A percentile compares a stretch with the other conserved stretches of the same genome.
phyloP scores from a whole-genome alignment of 2,329 filamentous ascomycete genomes.

The Fusarium sambucinum region DNA sequence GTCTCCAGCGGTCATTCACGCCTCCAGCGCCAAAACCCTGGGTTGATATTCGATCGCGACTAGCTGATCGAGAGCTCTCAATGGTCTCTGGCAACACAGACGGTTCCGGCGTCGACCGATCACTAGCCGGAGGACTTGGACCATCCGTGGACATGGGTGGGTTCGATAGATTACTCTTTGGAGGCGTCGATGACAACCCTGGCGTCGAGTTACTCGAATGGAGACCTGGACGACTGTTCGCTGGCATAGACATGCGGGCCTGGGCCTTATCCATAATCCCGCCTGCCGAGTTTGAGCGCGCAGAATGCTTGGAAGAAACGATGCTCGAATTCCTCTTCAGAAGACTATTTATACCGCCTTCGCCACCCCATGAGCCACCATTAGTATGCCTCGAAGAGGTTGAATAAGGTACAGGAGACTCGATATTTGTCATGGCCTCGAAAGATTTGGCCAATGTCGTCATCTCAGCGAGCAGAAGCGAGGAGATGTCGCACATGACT shows the following conservation, averaged over 20 bases:
- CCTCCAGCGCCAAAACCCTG: conserved; percentile 79
- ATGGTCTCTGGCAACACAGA: conserved; percentile 54
- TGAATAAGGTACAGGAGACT: conserved; percentile 74
- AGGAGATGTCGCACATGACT: conserved; percentile 82
- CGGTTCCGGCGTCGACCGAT: conserved; percentile 58
- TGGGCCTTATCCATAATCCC: conserved; percentile 69
- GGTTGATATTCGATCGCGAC: conserved; percentile 69
- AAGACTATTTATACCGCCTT: conserved; percentile 53
- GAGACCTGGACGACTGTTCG: conserved; percentile 60
- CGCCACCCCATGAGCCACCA: conserved; percentile 57
- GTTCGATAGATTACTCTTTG: conserved; percentile 62
- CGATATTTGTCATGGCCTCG: conserved; percentile 79
- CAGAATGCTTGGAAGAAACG: conserved; percentile 53
- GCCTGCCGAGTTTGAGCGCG: conserved; percentile 67
- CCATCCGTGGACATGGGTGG: conserved; percentile 64
- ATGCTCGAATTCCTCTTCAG: conserved; percentile 69
- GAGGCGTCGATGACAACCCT: conserved; percentile 63
- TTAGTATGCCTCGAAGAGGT: conserved; percentile 54
- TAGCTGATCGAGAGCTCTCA: conserved; percentile 63
- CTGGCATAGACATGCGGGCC: conserved; percentile 85
- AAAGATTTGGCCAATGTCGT: conserved; percentile 78
- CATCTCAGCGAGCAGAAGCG: conserved; percentile 79
- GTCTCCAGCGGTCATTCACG: conserved; percentile 80
- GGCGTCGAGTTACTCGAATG: conserved; percentile 61
- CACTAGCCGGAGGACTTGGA: conserved; percentile 52